Percentiles rank a stretch among this genome's conserved stretches.
Evolutionary conservation across 2,329 filamentous ascomycete species (phyloP).

Genomic region (Nemania abortiva): DNA sequence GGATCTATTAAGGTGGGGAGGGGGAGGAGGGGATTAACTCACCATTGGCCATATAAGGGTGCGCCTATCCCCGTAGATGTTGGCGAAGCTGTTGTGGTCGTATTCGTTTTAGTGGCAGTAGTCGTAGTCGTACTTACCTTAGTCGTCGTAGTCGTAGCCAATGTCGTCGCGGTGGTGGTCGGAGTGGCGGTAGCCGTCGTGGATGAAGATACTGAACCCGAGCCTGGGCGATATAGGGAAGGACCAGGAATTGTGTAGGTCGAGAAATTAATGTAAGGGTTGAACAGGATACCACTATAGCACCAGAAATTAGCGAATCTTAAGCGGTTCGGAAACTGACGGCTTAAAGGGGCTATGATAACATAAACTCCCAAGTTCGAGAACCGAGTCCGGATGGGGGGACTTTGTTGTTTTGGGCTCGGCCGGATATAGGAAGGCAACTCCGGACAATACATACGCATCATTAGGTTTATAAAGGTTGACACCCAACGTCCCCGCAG

Average conservation of each 20-base stretch:
- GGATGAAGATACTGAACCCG: slow-evolving; percentile 17
- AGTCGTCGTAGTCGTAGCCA: slow-evolving; percentile 1
- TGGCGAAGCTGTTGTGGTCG: slow-evolving; percentile 17
- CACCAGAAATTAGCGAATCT: slow-evolving; percentile 3
- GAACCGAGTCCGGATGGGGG: background rate
- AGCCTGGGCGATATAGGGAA: slow-evolving; percentile 28
- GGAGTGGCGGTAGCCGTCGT: slow-evolving; percentile 17
- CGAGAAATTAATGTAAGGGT: slow-evolving; percentile 59
- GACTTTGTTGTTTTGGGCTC: background rate
- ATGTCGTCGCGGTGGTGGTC: slow-evolving; percentile 11
- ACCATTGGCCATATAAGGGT: slow-evolving; percentile 31
- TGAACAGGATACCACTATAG: slow-evolving; percentile 61
- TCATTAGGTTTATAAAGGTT: slow-evolving; percentile 65
- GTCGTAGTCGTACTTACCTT: background rate
- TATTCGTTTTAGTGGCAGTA: background rate
- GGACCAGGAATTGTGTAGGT: slow-evolving; percentile 45
- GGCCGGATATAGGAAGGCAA: background rate
- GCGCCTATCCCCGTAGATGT: slow-evolving; percentile 8
- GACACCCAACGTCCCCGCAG: slow-evolving; percentile 62
- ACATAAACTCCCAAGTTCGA: background rate
- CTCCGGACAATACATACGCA: slow-evolving; percentile 43
- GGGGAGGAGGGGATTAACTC: slow-evolving; percentile 8
- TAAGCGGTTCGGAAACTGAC: background rate
- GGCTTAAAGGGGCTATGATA: background rate
- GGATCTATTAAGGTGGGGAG: background rate